Percentiles rank a stretch among this genome's conserved stretches.
phyloP scores from a whole-genome alignment of 2,329 filamentous ascomycete genomes.

The Nothopassalora personata region DNA sequence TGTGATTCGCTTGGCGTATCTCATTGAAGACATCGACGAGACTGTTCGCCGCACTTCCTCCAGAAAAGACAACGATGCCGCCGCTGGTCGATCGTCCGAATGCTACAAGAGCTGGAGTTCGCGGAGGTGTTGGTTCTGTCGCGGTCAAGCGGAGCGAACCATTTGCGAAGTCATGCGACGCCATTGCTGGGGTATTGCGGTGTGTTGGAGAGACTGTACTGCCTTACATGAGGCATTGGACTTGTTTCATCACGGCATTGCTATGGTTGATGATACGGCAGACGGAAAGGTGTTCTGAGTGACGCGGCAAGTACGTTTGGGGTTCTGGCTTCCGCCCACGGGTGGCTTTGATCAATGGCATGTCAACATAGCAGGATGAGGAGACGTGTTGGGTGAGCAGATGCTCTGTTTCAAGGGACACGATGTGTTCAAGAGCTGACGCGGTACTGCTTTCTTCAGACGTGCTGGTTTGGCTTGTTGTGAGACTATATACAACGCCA shows the following conservation, averaged over 20 bases:
- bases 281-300: neutral
- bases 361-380: neutral
- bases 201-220: neutral
- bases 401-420: neutral
- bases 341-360: neutral
- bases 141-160: constrained; percentile 10
- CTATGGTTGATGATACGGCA: neutral
- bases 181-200: constrained; percentile 1
- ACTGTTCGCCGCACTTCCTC: constrained; percentile 76
- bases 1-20: constrained; percentile 56
- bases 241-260: neutral
- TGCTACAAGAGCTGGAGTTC: constrained; percentile 20
- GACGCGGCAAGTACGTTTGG: constrained; percentile 2
- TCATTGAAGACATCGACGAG: constrained; percentile 82
- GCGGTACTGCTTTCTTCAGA: neutral
- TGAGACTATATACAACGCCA: constrained; percentile 4
- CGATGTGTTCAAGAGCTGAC: neutral
- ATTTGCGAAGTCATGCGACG: constrained; percentile 16
- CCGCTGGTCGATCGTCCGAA: constrained; percentile 16
- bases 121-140: constrained; percentile 10
- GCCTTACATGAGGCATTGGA: neutral
- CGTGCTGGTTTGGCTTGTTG: neutral
- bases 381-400: neutral
- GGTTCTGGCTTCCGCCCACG: neutral
- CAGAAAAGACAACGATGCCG: constrained; percentile 77